These are phyloP conservation scores for Porphyridium purpureum DNA, from an alignment of 23 red algal species.

Conservation along the genomic window DNA sequence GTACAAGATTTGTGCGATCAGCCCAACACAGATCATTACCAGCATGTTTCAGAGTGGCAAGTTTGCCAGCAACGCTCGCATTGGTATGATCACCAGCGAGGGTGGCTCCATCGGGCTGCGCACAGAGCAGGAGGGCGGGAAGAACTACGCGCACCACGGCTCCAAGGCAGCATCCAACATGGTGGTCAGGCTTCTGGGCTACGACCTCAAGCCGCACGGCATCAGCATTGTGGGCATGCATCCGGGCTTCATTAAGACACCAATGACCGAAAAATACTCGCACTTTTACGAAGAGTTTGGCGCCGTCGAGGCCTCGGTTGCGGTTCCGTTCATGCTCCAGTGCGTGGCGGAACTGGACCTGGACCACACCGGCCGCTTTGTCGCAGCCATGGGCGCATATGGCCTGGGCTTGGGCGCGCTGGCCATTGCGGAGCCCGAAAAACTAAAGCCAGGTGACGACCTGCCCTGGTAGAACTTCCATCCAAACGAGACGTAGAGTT, in stretches of 20 bases:
- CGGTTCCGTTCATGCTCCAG: background rate
- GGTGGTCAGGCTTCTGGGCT: background rate
- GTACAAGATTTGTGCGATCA: background rate
- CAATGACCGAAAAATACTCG: background rate
- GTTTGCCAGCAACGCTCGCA: background rate
- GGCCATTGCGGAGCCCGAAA: background rate
- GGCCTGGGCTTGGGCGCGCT: background rate
- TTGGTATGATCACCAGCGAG: conserved; percentile 3
- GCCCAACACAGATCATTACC: background rate
- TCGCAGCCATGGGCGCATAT: background rate
- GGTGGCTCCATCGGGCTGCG: conserved; percentile 3
- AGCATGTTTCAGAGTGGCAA: background rate
- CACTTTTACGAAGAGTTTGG: conserved; percentile 7
- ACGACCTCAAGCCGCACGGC: background rate
- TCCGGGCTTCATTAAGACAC: conserved; percentile 2
- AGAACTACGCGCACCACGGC: conserved; percentile 8
- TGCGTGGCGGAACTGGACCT: background rate
- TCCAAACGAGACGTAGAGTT: too few species aligned
- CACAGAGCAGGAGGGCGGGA: conserved; percentile 1
- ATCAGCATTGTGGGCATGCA: background rate
- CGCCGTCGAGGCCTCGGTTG: background rate
- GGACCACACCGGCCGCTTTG: conserved; percentile 2
- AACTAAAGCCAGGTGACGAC: background rate
- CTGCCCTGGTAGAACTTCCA: conserved; percentile 7
- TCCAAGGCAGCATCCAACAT: conserved; percentile 5